These are phyloP conservation scores for Termitomyces titanicus DNA, from an alignment of 768 basidiomycete species.

Conservation along the genomic window DNA sequence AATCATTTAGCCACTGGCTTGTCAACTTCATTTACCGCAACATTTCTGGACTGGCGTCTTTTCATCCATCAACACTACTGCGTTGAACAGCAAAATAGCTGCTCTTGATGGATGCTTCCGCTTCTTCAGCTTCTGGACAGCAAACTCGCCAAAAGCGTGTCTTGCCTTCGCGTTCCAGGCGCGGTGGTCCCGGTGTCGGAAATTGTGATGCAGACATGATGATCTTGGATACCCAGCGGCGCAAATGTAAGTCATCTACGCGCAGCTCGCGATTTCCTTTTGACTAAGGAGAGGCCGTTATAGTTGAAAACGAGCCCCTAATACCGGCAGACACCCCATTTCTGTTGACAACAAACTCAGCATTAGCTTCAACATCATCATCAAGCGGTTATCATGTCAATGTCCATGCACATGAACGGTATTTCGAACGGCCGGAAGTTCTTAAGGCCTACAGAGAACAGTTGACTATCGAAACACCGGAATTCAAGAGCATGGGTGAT, in stretches of 20 bases:
- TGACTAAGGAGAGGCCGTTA: slow-evolving; percentile 9
- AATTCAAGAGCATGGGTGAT: slow-evolving; percentile 48
- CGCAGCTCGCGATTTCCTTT: slow-evolving; percentile 2
- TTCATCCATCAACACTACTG: background rate
- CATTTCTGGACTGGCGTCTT: background rate
- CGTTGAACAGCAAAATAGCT: slow-evolving; percentile 4
- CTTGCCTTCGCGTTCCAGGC: slow-evolving; percentile 74
- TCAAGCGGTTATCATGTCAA: slow-evolving; percentile 47
- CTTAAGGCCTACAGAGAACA: slow-evolving; percentile 68
- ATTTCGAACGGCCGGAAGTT: slow-evolving; percentile 78
- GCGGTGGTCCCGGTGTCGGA: slow-evolving; percentile 80
- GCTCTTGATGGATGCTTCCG: slow-evolving; percentile 34
- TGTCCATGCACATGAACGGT: slow-evolving; percentile 59
- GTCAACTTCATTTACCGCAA: background rate
- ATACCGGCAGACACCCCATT: slow-evolving; percentile 66
- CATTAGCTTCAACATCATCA: slow-evolving; percentile 40
- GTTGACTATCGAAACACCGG: slow-evolving; percentile 73
- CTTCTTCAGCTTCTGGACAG: slow-evolving; percentile 27
- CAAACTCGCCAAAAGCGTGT: slow-evolving; percentile 69
- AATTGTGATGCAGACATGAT: slow-evolving; percentile 76
- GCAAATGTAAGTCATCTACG: slow-evolving; percentile 55
- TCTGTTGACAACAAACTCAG: slow-evolving; percentile 69
- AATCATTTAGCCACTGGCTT: background rate
- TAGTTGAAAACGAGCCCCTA: slow-evolving; percentile 70
- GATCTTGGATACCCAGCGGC: slow-evolving; percentile 79